Conservation (phyloP, 2,329 filamentous ascomycete species). For the Ascochyta rabiei region DNA sequence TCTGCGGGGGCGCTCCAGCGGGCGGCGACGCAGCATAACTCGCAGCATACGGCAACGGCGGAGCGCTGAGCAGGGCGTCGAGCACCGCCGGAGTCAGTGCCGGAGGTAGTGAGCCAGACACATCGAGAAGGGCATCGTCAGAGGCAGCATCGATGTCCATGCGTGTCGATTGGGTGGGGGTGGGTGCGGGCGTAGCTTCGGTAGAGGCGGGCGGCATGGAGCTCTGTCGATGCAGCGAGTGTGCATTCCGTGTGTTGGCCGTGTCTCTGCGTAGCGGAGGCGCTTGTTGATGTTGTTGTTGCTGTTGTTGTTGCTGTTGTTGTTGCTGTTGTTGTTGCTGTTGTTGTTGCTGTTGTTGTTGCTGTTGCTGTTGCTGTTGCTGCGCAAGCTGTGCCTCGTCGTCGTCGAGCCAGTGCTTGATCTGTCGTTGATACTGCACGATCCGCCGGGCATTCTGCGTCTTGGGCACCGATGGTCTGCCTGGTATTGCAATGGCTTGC, state of each 20-base stretch:
- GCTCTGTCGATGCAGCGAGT: conserved; percentile 31
- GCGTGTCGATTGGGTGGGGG: conserved; percentile 3
- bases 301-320: too few relatives aligned
- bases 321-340: too few relatives aligned
- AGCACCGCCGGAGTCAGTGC: conserved; percentile 67
- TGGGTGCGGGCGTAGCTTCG: conserved; percentile 34
- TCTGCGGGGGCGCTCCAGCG: conserved; percentile 55
- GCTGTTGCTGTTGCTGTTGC: too few relatives aligned
- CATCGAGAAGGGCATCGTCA: conserved; percentile 61
- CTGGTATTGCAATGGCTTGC: conserved; percentile 52
- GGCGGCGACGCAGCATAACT: conserved; percentile 55
- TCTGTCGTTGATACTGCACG: conserved; percentile 80
- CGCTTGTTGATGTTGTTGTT: too few relatives aligned
- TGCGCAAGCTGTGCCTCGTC: conserved; percentile 70
- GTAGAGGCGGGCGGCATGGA: conserved; percentile 32
- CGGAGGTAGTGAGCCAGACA: conserved; percentile 61
- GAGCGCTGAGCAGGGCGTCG: conserved; percentile 65
- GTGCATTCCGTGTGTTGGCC: conserved; percentile 17
- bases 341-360: too few relatives aligned
- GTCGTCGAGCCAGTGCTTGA: conserved; percentile 81
- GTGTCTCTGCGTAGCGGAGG: conserved; percentile 26
- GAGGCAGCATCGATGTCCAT: conserved; percentile 19
- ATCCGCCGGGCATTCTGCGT: conserved; percentile 74
- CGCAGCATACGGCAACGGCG: conserved; percentile 72
- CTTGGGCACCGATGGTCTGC: conserved; percentile 49